Conservation (phyloP, 495 filamentous ascomycete genomes). For the Achaetomiella virescens region DNA sequence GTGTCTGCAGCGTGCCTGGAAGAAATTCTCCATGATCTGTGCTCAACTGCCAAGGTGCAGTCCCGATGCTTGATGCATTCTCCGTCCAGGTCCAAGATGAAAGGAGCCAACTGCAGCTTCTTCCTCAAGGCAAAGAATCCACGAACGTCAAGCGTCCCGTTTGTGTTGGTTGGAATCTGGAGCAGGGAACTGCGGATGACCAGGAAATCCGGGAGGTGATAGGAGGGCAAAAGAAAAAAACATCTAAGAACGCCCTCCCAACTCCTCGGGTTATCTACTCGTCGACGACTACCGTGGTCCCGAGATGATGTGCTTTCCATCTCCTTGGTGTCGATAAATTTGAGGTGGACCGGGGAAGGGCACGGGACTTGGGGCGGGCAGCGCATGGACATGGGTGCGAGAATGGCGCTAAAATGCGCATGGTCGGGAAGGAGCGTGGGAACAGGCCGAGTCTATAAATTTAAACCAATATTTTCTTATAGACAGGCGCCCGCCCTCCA, state of each 20-base stretch:
- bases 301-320: background rate
- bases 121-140: too few species aligned
- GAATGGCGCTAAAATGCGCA: conserved; percentile 31
- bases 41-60: too few species aligned
- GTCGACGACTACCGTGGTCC: background rate
- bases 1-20: too few species aligned
- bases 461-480: conserved; percentile 37
- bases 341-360: conserved; percentile 5
- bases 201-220: too few species aligned
- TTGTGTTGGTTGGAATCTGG: too few species aligned
- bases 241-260: background rate
- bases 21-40: too few species aligned
- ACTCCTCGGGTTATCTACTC: background rate
- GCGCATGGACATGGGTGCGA: conserved; percentile 24
- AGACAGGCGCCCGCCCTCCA: conserved; percentile 35
- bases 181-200: too few species aligned
- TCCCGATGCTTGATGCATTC: too few species aligned
- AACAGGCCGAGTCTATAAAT: conserved; percentile 36
- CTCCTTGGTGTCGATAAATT: conserved; percentile 12
- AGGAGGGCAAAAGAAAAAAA: too few species aligned
- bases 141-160: too few species aligned
- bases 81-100: too few species aligned
- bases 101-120: too few species aligned
- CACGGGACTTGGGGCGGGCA: conserved; percentile 18
- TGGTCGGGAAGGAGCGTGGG: conserved; percentile 25